Base-by-base conservation (phyloP, 1,139 yeast species). In the Geotrichum aggregatum region DNA sequence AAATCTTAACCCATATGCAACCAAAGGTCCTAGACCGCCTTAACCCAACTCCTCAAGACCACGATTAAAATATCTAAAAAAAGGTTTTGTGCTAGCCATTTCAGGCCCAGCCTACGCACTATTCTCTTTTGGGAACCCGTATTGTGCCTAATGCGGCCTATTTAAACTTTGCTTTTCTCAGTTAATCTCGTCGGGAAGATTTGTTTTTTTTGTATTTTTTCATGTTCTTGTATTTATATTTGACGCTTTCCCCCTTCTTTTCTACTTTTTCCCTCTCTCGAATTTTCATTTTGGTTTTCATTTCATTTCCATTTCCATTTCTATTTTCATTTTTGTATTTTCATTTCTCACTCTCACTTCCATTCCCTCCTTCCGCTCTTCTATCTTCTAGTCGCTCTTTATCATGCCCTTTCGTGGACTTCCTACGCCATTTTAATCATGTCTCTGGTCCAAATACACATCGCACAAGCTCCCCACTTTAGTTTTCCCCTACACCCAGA, bases 401-500 rank as follows among this genome's bases (percentile, higher is more conserved):
- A 26, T 14, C 34, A 26, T 26, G 34, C 16, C 3, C 30, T 7
- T 22, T 39, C 10, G 30, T 13, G 11, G 22, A 19, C 3, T 8
- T 1, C 5, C 8, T 6, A 21, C 30, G 22, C 13, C 33, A 11
- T 22, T n/a, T 2, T 24, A 26, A 40, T 14, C 33, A 22, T 22
- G 31, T 13, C 31, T 14, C 42, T 18, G 19, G 11, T 16, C 5
- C 11, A 19, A 2, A 40, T 16, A 6, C 8, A 34, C 3, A 4
- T 16, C n/a, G 19, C 19, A 3, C 14, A 26, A n/a, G 28, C 28
- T 26, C 44, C 43, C 22, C 49, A 49, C 11, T 49, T 49, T 30
- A 44, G 52, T 39, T 49, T 49, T 18, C 52, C 52, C 8, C 43
- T 49, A 13, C 49, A 48, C 16, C 39, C 16, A 13, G 44, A 44